Conservation (phyloP, 2,329 filamentous ascomycete genomes). For the Trichoderma harzianum region DNA sequence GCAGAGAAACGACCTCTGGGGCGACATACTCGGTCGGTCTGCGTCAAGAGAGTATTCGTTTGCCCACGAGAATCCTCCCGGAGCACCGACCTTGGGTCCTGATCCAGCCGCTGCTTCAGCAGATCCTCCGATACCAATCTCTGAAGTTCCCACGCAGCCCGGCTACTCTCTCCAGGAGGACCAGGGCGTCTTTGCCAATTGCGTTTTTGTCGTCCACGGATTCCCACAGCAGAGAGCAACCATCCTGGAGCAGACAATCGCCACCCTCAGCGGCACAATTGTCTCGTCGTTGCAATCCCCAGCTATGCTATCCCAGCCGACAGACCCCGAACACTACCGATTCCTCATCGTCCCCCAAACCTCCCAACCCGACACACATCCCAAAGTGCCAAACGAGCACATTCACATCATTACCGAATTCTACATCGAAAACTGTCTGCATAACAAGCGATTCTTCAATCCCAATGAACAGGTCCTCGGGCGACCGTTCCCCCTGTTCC, state of each 20-base stretch:
- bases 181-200: constrained; percentile 50
- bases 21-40: constrained; percentile 67
- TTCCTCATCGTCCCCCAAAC: constrained; percentile 55
- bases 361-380: constrained; percentile 46
- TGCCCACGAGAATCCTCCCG: constrained; percentile 24
- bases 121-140: not conserved
- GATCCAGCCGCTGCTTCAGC: constrained; percentile 17
- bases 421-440: constrained; percentile 87
- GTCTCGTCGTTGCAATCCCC: constrained; percentile 43
- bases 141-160: constrained; percentile 18
- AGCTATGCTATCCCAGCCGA: constrained; percentile 28
- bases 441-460: constrained; percentile 67
- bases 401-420: constrained; percentile 73
- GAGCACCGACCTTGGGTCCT: not conserved
- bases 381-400: constrained; percentile 33
- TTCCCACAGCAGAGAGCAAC: constrained; percentile 53
- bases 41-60: constrained; percentile 36
- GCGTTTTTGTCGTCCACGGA: constrained; percentile 58
- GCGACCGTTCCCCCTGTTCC: constrained; percentile 69
- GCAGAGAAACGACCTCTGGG: constrained; percentile 85
- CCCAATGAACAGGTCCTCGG: constrained; percentile 70
- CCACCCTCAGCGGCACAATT: constrained; percentile 46
- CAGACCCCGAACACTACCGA: constrained; percentile 34
- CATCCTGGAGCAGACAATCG: constrained; percentile 46
- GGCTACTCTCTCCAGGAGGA: constrained; percentile 8